Base-by-base conservation (phyloP, 495 filamentous ascomycete species). In the Aspergillus haitiensis region DNA sequence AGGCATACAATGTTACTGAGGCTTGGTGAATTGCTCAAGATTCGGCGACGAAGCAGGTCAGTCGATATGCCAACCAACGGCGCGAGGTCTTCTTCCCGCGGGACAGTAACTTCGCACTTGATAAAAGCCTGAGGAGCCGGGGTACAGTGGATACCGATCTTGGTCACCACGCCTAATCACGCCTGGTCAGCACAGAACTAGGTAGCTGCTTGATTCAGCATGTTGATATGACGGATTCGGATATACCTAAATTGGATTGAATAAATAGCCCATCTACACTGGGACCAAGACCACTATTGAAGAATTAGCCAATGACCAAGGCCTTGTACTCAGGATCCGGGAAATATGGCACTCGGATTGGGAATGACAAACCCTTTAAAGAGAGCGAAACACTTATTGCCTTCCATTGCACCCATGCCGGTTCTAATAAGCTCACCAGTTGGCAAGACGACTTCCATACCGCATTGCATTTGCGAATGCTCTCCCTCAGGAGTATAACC, bases 401-500 rank as follows among this genome's bases (percentile, higher is more conserved):
- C 52, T 35, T 37, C 37, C 53, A 56, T 44, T 4, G 50, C 50
- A n/a, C 50, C 50, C 50, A 52, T 52, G 2, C 50, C 50, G 31
- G 50, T 52, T 36, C 50, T 31, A 12, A 52, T 36, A 11, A 52
- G 31, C 16, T 52, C 50, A 3, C 50, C 50, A 36, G 6, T 35
- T 3, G 50, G 50, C 9, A 52, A 15, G 13, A 52, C 33, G 11
- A 52, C 50, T 16, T 52, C 50, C 50, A 52, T 52, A 0, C 50
- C 50, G 33, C 50, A 52, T 12, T 52, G 50, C 50, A 52, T 52
- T 33, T n/a, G 10, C 31, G 11, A 52, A 37, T 52, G 50, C 6
- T 52, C 50, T 36, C 50, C 50, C 5, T 52, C 10, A 15, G 65
- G 65, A 0, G 64, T 67, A 52, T 76, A 78, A 2, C 75, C 75